phyloP scores from a whole-genome alignment of 371 early-diverging fungal genomes.

The Capniomyces stellatus region DNA sequence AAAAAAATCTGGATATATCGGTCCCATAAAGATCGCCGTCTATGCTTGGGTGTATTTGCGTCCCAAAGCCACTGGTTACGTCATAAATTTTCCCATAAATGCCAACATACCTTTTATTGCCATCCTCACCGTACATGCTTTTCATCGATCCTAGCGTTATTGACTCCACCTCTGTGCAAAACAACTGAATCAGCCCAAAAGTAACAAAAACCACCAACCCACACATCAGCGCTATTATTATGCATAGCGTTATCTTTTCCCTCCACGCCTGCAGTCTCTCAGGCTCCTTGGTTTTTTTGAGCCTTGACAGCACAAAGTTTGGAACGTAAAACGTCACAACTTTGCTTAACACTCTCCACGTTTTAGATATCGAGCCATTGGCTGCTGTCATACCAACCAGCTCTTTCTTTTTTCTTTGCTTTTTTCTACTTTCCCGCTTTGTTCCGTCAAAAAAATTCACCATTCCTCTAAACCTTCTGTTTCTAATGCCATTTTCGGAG shows the following conservation, averaged over 20 bases:
- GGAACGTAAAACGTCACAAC: conserved; percentile 18
- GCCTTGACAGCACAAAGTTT: conserved; percentile 8
- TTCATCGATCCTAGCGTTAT: conserved; percentile 6
- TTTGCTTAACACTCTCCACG: conserved; percentile 11
- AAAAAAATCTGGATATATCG: conserved; percentile 13
- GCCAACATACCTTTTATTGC: conserved; percentile 1
- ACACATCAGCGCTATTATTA: conserved; percentile 39
- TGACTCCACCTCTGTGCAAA: conserved; percentile 15
- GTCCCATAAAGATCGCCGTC: conserved; percentile 3
- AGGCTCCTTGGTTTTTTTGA: conserved; percentile 9
- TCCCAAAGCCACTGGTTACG: conserved; percentile 3
- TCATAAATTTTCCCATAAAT: conserved; percentile 19
- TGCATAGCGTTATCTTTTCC: conserved; percentile 58
- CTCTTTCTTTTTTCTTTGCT: not conserved
- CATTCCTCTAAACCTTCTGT: no score
- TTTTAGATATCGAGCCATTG: not conserved
- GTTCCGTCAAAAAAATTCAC: no score
- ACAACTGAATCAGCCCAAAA: conserved; percentile 35
- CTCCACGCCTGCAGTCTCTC: conserved; percentile 38
- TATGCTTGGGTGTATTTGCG: conserved; percentile 1
- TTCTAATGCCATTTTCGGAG: no score
- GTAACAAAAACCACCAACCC: conserved; percentile 37
- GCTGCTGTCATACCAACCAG: not conserved
- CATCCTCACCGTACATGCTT: conserved; percentile 3
- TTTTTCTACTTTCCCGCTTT: not conserved